Evolutionary conservation across 2,329 filamentous ascomycete species (phyloP).

Genomic region (Biscogniauxia sp.): DNA sequence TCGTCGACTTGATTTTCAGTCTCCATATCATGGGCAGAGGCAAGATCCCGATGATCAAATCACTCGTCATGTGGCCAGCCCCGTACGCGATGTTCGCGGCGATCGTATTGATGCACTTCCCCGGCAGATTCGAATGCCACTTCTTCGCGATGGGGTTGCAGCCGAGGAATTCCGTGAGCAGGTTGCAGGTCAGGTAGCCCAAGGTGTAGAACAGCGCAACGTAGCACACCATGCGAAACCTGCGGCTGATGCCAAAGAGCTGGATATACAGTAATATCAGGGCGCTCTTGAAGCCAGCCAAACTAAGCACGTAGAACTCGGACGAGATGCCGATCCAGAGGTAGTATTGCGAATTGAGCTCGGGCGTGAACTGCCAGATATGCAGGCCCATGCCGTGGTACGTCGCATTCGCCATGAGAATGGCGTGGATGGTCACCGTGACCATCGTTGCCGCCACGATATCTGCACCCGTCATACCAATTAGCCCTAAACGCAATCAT

Average conservation of each 20-base stretch:
- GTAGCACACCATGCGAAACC: conserved; percentile 29
- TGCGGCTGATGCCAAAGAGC: conserved; percentile 28
- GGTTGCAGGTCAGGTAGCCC: conserved; percentile 60
- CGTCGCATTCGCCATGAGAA: conserved; percentile 29
- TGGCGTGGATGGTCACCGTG: conserved; percentile 23
- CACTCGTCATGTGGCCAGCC: conserved; percentile 30
- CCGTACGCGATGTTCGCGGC: conserved; percentile 30
- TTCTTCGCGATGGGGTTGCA: conserved; percentile 30
- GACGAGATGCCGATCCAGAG: conserved; percentile 32
- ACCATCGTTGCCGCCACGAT: conserved; percentile 29
- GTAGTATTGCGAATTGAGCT: conserved; percentile 30
- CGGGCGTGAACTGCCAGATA: conserved; percentile 30
- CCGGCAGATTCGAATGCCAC: conserved; percentile 23
- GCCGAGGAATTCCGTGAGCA: conserved; percentile 37
- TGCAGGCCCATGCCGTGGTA: conserved; percentile 32
- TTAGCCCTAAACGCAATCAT: background rate
- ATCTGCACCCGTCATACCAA: conserved; percentile 15
- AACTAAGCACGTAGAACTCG: conserved; percentile 28
- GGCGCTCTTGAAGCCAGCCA: conserved; percentile 31
- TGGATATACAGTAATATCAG: conserved; percentile 30
- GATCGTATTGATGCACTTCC: conserved; percentile 27
- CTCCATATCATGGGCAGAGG: conserved; percentile 29
- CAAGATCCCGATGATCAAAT: conserved; percentile 31
- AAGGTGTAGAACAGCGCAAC: conserved; percentile 39
- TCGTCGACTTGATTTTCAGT: conserved; percentile 24